Evolutionary conservation across 2,329 filamentous ascomycete species (phyloP), one percentile per base, ranked within the genome.

Genomic region (Gnomoniopsis smithogilvyi): DNA sequence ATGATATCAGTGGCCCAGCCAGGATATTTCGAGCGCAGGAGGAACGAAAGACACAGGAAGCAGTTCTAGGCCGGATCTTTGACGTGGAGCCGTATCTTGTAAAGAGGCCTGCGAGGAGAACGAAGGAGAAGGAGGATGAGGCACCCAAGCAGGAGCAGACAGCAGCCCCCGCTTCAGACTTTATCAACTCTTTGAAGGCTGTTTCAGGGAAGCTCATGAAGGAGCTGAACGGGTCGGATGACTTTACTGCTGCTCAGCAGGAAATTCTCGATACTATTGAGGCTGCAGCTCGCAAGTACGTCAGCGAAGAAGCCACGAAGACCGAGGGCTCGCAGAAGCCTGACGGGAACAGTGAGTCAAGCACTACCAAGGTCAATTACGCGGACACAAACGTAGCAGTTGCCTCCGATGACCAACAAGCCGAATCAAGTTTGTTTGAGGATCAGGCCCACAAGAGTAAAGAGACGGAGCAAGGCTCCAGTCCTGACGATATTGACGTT

Each of bases 11-110:
- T 54, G 75, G 72, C 2, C 74, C 79, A 3, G 75, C 76, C 12
- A 81, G 78, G 61, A 71, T 69, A 0, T 76, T 79, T 53, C 74
- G 76, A 15, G 80, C 80, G 0, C 76, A 80, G 50, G 79, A 85
- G 65, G 80, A 84, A 64, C 77, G 76, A 47, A 84, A 81, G 63
- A 70, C 72, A 2, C 83, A 86, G 60, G 84, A 86, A 63, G 71
- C 74, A 1, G 76, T 82, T 0, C 65, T 86, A 4, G 80, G 75
- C 2, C 76, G 73, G 47, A 79, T 86, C 17, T 80, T 86, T 51
- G 80, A 79, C 45, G 67, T 83, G 2, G 78, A 83, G 48, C 71
- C 75, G 3, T 72, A 66, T 22, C 64, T 74, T 2, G 62, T 69
- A 15, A 78, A 76, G 64, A 75, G 71, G 51, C 61, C 69, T 3